These are phyloP conservation scores for Xylaria polymorpha DNA, from an alignment of 2,329 filamentous ascomycete species.

Conservation along the genomic window DNA sequence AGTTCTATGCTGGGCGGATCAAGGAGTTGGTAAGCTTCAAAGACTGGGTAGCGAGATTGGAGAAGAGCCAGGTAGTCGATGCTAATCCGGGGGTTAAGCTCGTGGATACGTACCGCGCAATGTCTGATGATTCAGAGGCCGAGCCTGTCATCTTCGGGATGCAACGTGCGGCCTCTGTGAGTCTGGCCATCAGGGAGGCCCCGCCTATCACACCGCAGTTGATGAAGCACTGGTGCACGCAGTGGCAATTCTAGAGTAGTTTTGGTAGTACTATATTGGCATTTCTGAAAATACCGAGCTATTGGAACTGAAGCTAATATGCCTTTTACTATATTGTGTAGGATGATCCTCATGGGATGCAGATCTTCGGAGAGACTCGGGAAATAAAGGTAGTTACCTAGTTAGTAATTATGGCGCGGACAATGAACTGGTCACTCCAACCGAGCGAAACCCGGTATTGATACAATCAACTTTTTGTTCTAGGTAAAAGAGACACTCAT, in stretches of 20 bases:
- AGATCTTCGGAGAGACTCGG: too few relatives aligned
- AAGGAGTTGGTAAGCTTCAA: constrained; percentile 54
- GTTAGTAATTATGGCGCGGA: too few relatives aligned
- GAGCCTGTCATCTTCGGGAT: not conserved
- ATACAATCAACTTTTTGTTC: too few relatives aligned
- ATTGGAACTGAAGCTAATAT: too few relatives aligned
- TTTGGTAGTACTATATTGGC: too few relatives aligned
- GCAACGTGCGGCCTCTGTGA: not conserved
- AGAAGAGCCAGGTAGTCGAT: constrained; percentile 54
- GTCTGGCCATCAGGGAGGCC: not conserved
- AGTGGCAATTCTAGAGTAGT: not conserved
- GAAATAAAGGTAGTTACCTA: too few relatives aligned
- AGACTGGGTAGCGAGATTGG: constrained; percentile 59
- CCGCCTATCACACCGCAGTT: not conserved
- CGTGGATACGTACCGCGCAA: constrained; percentile 58
- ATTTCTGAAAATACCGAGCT: too few relatives aligned
- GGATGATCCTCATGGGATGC: too few relatives aligned
- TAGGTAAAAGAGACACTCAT: too few relatives aligned
- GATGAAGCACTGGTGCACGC: constrained; percentile 5
- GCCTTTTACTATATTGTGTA: too few relatives aligned
- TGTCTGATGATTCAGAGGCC: constrained; percentile 42
- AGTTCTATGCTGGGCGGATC: constrained; percentile 55
- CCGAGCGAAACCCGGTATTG: too few relatives aligned
- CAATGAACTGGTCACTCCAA: too few relatives aligned
- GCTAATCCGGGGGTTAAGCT: constrained; percentile 63